phyloP scores from a whole-genome alignment of 495 filamentous ascomycete species.

The Friedmanniomyces endolithicus region DNA sequence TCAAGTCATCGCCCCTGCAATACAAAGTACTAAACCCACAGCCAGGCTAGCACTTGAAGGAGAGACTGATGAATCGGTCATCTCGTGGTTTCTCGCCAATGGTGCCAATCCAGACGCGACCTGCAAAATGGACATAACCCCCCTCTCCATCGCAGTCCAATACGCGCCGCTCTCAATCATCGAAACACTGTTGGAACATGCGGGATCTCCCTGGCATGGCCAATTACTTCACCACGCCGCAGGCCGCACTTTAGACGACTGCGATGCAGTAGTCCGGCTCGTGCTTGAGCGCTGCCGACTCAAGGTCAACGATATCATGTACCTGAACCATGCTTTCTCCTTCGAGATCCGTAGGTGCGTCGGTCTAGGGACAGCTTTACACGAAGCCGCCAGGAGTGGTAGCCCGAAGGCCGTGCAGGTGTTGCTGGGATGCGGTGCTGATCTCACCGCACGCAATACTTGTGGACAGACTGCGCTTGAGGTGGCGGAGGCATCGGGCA shows the following conservation, averaged over 20 bases:
- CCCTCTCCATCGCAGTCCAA: not conserved
- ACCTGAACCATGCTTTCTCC: not conserved
- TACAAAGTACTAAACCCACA: not conserved
- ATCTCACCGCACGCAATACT: not conserved
- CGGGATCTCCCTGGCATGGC: not conserved
- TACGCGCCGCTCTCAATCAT: not conserved
- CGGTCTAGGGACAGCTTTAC: slow-evolving; percentile 1
- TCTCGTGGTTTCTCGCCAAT: not conserved
- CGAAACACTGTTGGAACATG: not conserved
- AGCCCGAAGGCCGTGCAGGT: not conserved
- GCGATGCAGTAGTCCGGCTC: not conserved
- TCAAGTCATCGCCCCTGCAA: no score
- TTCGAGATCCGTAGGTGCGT: not conserved
- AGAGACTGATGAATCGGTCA: not conserved
- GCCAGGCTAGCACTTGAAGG: not conserved
- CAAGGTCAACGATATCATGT: not conserved
- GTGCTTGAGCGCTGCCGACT: not conserved
- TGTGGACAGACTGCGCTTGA: slow-evolving; percentile 1
- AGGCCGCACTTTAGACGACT: not conserved
- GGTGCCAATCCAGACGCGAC: slow-evolving; percentile 1
- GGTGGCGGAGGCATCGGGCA: not conserved
- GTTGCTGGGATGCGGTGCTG: not conserved
- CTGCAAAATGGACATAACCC: not conserved
- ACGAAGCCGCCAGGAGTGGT: slow-evolving; percentile 1
- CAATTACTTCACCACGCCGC: not conserved